Evolutionary conservation across 768 basidiomycete species (phyloP), one percentile per base, ranked within the genome.

Genomic region (Lentinus tigrinus): DNA sequence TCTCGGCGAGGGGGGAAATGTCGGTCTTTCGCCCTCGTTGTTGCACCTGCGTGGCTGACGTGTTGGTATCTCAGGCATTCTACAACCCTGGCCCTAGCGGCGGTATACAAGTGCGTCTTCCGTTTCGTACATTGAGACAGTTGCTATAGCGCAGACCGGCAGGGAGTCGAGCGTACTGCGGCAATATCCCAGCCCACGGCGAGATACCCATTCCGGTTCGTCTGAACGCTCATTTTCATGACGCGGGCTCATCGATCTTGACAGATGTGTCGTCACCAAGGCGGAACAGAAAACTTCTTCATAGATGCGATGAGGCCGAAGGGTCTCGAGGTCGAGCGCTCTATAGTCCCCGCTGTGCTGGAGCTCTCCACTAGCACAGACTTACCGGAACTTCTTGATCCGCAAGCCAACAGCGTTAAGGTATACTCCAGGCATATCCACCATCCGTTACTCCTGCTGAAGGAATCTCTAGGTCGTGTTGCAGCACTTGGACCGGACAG

Each of bases 171-270:
- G 39, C 81, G 86, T 17, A 81, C 80, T 2, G 76, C 86, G 11
- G 85, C 89, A 64, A 78, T 90, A 23, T 81, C 79, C 4, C 83
- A 85, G 1, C 75, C 83, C 3, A 79, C 79, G 17, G 88, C 88
- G 1, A 80, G 88, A n/a, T 91, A 81, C 70, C 89, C 89, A 13
- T 91, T 88, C 61, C 89, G 75, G 89, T 85, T 56, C 54, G 16
- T 21, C 19, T 9, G 26, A 16, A 0, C 37, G 17, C 5, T 16
- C n/a, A n/a, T n/a, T n/a, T n/a, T n/a, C 1, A 28, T n/a, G 16
- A 9, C 6, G 2, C 4, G 3, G 2, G 23, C 24, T 46, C 24
- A 36, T 52, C 24, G 38, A 19, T 47, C 23, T 14, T 2, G 7
- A 3, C 7, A 85, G 84, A 70, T 79, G 8, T 86, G 85, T 0